Percentiles rank a stretch among this genome's conserved stretches.
Conservation (phyloP, 257 asterid genomes). For the Haberlea rhodopensis region DNA sequence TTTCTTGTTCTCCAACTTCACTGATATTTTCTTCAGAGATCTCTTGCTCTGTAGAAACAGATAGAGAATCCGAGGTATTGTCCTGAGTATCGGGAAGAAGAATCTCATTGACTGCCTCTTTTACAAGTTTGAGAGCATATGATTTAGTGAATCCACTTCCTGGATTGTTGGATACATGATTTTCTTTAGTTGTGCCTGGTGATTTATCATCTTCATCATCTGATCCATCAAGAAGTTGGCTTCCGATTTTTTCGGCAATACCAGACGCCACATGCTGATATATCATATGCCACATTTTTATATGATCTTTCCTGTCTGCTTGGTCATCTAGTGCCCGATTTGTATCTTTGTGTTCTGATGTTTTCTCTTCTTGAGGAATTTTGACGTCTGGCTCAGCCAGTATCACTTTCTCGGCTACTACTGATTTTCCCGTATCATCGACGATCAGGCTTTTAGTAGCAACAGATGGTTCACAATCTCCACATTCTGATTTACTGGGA, state of each 20-base stretch:
- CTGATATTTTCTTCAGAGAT: conserved; percentile 25
- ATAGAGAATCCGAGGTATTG: conserved; percentile 48
- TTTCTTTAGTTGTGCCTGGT: conserved; percentile 20
- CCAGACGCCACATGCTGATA: conserved; percentile 82
- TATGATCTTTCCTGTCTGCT: conserved; percentile 43
- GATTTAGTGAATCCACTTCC: too few species aligned
- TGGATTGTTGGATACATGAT: conserved; percentile 18
- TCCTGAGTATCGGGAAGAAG: conserved; percentile 64
- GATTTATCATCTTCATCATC: conserved; percentile 45
- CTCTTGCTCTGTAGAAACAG: conserved; percentile 44
- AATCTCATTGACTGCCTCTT: conserved; percentile 86
- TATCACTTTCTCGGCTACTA: conserved; percentile 16
- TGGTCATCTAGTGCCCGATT: conserved; percentile 24
- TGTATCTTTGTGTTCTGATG: conserved; percentile 7
- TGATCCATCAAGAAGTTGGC: conserved; percentile 60
- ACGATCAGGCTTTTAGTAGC: conserved; percentile 20
- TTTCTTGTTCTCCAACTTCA: conserved; percentile 23
- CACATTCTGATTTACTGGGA: not conserved
- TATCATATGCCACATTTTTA: conserved; percentile 87
- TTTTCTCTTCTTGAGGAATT: conserved; percentile 13
- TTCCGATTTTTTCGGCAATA: conserved; percentile 71
- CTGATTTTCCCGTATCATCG: conserved; percentile 25
- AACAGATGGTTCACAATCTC: conserved; percentile 8
- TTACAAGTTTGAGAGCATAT: conserved; percentile 72
- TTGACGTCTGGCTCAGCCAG: not conserved